Evolutionary conservation across 1,284 basidiomycete species (phyloP).

Genomic region (Sanghuangporus sanghuang): DNA sequence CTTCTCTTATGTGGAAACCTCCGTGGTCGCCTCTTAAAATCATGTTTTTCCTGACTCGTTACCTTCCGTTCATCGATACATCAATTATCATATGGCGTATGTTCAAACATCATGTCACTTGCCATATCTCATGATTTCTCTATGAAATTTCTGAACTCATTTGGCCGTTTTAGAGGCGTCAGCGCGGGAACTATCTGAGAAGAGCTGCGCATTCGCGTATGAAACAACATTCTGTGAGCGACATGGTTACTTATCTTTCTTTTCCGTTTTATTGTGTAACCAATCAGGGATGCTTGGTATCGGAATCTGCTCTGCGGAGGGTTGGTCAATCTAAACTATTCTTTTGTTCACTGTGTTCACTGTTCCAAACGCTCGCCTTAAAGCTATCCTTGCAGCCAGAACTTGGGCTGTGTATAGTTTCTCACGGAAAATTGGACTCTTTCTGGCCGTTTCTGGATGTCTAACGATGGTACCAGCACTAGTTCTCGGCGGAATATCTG

Average conservation of each 20-base stretch:
- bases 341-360: background rate
- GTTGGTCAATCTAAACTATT: background rate
- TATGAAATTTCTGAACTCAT: background rate
- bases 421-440: background rate
- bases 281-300: background rate
- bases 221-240: background rate
- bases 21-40: background rate
- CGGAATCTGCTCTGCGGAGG: background rate
- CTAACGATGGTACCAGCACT: background rate
- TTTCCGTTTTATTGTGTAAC: background rate
- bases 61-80: constrained; percentile 8
- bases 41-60: constrained; percentile 11
- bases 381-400: background rate
- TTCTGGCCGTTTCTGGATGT: background rate
- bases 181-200: background rate
- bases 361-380: background rate
- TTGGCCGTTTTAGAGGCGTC: background rate
- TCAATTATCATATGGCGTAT: constrained; percentile 7
- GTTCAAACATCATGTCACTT: background rate
- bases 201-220: background rate
- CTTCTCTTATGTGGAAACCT: constrained; percentile 1
- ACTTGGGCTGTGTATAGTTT: constrained; percentile 1
- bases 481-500: background rate
- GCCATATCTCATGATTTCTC: too few species aligned
- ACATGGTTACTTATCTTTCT: background rate